Evolutionary conservation across 805 yeast genomes (phyloP).

Genomic region (Zygoascus biomembranicola): DNA sequence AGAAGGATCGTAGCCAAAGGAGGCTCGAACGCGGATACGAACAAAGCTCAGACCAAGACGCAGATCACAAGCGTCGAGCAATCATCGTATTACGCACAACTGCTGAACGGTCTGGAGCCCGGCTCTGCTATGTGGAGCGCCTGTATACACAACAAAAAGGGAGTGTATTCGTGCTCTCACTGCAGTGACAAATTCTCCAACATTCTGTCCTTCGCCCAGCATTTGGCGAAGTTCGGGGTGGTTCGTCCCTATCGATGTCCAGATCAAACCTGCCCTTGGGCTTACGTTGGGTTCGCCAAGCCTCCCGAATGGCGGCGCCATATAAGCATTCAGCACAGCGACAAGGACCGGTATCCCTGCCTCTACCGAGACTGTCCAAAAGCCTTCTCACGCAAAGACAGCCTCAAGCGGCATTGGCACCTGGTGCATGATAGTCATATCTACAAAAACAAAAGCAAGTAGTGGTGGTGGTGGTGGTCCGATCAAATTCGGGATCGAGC

Average conservation of each 20-base stretch:
- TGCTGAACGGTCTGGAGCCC: neutral
- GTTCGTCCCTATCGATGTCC: slow-evolving; percentile 31
- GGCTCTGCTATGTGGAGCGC: slow-evolving; percentile 15
- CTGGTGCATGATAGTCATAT: slow-evolving; percentile 32
- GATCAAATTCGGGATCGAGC: neutral
- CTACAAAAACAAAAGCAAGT: slow-evolving; percentile 31
- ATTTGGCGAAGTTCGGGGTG: slow-evolving; percentile 29
- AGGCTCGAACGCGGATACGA: too few relatives aligned
- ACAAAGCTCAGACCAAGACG: neutral
- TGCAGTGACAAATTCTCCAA: slow-evolving; percentile 29
- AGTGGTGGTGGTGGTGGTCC: slow-evolving; percentile 19
- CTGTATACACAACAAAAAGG: slow-evolving; percentile 29
- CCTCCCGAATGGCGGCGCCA: slow-evolving; percentile 32
- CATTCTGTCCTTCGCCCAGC: slow-evolving; percentile 30
- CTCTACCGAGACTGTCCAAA: slow-evolving; percentile 17
- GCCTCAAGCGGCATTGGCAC: slow-evolving; percentile 29
- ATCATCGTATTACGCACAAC: neutral
- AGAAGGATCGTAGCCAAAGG: too few relatives aligned
- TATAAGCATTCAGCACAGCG: slow-evolving; percentile 23
- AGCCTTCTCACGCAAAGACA: slow-evolving; percentile 26
- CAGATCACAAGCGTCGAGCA: neutral
- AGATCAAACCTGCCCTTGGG: slow-evolving; percentile 34
- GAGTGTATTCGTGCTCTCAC: slow-evolving; percentile 32
- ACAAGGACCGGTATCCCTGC: slow-evolving; percentile 15
- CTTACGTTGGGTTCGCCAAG: slow-evolving; percentile 33